These are phyloP conservation scores for Colletotrichum orchidophilum DNA, from an alignment of 2,329 filamentous ascomycete species.

Conservation along the genomic window DNA sequence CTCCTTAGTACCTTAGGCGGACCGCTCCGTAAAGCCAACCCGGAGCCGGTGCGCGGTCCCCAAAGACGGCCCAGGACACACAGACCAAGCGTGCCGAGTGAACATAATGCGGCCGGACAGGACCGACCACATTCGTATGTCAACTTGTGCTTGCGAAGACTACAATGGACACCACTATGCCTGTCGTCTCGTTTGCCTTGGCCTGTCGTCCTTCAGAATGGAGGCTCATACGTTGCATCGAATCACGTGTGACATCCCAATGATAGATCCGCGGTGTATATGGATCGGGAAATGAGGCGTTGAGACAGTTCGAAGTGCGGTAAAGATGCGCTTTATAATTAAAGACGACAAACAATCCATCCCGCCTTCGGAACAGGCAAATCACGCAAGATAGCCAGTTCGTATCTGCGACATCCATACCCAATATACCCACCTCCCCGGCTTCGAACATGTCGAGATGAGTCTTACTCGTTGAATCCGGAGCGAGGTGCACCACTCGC, in stretches of 20 bases:
- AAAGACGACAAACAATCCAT: not conserved
- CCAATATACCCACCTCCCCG: not conserved
- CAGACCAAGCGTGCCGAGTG: conserved; percentile 18
- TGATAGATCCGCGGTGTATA: not conserved
- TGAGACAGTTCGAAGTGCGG: not conserved
- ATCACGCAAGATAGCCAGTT: not conserved
- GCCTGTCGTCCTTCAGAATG: not conserved
- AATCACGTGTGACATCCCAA: not conserved
- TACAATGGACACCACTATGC: not conserved
- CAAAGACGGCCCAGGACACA: conserved; percentile 6
- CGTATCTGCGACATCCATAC: not conserved
- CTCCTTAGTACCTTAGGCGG: conserved; percentile 5
- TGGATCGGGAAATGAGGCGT: not conserved
- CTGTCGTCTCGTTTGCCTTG: not conserved
- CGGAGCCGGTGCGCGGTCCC: conserved; percentile 15
- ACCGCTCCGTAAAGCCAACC: conserved; percentile 22
- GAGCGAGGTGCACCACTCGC: not conserved
- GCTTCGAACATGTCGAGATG: not conserved
- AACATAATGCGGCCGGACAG: not conserved
- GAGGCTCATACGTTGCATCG: not conserved
- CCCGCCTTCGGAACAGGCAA: not conserved
- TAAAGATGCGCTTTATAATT: not conserved
- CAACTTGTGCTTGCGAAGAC: not conserved
- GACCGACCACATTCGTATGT: not conserved
- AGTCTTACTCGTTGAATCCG: not conserved